Conservation (phyloP, 768 basidiomycete genomes). For the Crepidotus variabilis region DNA sequence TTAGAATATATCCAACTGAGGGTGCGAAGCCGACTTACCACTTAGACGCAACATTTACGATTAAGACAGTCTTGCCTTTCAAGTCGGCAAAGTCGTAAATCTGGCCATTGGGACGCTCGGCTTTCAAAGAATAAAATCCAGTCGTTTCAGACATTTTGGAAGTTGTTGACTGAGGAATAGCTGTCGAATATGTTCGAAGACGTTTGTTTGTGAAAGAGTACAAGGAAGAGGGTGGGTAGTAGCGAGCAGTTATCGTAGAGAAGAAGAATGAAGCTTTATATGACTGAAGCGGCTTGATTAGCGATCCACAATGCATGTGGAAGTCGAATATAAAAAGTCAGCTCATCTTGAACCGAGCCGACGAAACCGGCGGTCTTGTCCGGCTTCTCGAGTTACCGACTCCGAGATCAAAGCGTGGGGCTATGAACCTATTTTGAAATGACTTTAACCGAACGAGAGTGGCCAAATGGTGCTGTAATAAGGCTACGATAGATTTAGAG, state of each 20-base stretch:
- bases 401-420: no score
- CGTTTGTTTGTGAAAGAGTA: neutral
- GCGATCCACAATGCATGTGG: neutral
- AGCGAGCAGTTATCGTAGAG: constrained; percentile 1
- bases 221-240: neutral
- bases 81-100: constrained; percentile 62
- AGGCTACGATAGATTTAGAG: no score
- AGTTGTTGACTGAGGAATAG: constrained; percentile 7
- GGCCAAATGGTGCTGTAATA: no score
- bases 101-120: constrained; percentile 53
- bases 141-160: constrained; percentile 23
- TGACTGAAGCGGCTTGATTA: neutral
- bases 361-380: no score
- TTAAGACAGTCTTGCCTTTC: constrained; percentile 72
- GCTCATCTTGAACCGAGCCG: no score
- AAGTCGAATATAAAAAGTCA: neutral
- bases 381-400: no score
- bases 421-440: no score
- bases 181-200: constrained; percentile 3
- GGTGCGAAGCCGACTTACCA: constrained; percentile 43
- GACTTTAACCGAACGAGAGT: no score
- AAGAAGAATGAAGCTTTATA: neutral
- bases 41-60: constrained; percentile 76
- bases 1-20: neutral
- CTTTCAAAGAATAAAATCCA: constrained; percentile 66